Percentiles rank a stretch among this genome's conserved stretches.
phyloP scores from a whole-genome alignment of 1,284 basidiomycete species.

The Trametes hirsuta region DNA sequence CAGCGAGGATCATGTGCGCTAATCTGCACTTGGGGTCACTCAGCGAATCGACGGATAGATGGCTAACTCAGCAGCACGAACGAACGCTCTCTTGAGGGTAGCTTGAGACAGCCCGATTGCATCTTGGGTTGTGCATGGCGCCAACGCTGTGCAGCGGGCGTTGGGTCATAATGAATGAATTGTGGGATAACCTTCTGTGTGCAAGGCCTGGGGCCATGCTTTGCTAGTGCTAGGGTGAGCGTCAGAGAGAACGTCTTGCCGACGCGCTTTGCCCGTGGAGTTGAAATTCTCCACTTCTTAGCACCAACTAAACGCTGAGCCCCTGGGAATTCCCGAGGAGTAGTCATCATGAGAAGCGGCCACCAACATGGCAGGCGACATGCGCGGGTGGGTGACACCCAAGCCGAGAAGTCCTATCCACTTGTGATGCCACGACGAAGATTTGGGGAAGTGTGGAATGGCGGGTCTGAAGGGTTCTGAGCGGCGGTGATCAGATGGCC shows the following conservation, averaged over 20 bases:
- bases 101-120: neutral
- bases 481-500: neutral
- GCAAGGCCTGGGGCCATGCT: neutral
- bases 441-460: conserved; percentile 4
- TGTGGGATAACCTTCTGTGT: neutral
- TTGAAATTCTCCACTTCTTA: neutral
- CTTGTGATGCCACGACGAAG: neutral
- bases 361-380: neutral
- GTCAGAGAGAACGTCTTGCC: conserved; percentile 3
- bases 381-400: neutral
- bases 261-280: neutral
- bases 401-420: neutral
- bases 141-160: neutral
- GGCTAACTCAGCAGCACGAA: neutral
- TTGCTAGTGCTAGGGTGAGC: neutral
- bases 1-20: conserved; percentile 16
- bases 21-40: conserved; percentile 6
- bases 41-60: neutral
- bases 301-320: neutral
- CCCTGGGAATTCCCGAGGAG: neutral
- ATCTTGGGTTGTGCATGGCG: neutral
- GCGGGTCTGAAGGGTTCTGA: neutral
- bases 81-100: neutral
- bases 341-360: neutral
- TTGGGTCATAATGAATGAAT: neutral